A percentile compares a stretch with the other conserved stretches of the same genome.
Conservation (phyloP, 108 stramenopile species). For the Nitzschia putrida region DNA sequence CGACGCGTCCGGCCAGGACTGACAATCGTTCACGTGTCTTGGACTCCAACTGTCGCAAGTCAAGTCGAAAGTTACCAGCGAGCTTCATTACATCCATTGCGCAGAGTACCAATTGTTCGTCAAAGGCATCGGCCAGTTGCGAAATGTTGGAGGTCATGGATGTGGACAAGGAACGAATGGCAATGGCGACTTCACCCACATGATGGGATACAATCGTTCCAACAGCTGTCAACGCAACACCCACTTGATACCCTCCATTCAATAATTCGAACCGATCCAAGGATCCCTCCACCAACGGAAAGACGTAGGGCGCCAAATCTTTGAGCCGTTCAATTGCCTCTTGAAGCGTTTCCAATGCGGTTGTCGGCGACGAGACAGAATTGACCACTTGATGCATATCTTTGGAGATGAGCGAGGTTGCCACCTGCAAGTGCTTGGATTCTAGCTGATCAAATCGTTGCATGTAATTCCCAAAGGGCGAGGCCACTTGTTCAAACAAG, state of each 20-base stretch:
- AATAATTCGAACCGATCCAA: conserved; percentile 74
- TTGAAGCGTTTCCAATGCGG: conserved; percentile 37
- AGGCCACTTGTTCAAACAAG: conserved; percentile 59
- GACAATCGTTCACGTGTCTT: conserved; percentile 60
- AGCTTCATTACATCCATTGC: conserved; percentile 75
- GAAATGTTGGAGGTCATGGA: conserved; percentile 54
- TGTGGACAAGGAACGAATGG: conserved; percentile 50
- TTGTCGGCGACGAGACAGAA: conserved; percentile 16
- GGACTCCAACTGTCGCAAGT: conserved; percentile 54
- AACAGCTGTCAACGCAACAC: conserved; percentile 48
- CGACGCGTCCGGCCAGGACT: conserved; percentile 49
- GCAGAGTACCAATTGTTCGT: conserved; percentile 77
- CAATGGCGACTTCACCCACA: conserved; percentile 69
- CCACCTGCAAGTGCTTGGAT: conserved; percentile 52
- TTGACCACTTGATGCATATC: conserved; percentile 62
- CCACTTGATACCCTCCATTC: conserved; percentile 69
- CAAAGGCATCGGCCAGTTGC: conserved; percentile 51
- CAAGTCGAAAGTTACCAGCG: conserved; percentile 63
- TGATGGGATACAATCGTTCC: conserved; percentile 67
- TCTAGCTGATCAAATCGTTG: conserved; percentile 61
- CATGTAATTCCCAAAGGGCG: conserved; percentile 74
- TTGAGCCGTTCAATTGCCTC: conserved; percentile 65
- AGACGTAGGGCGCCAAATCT: conserved; percentile 67
- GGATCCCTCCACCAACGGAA: conserved; percentile 69
- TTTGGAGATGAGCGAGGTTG: conserved; percentile 51